Evolutionary conservation across 2,329 filamentous ascomycete species (phyloP).

Genomic region (Fusarium nygamai): DNA sequence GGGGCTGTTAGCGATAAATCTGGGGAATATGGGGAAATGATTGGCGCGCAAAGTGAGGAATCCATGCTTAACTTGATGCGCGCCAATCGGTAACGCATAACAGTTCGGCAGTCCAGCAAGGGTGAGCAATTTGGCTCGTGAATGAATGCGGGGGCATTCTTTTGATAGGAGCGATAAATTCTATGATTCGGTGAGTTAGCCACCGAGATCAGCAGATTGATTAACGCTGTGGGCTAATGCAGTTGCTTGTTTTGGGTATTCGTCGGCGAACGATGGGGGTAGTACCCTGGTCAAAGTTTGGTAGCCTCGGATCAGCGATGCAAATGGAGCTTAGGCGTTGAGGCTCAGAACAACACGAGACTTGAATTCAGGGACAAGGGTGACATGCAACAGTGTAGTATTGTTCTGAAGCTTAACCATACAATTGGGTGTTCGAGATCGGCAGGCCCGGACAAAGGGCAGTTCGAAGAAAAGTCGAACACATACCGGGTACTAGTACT

Average conservation of each 20-base stretch:
- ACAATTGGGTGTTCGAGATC: neutral
- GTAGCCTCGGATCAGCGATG: conserved; percentile 3
- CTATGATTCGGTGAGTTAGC: neutral
- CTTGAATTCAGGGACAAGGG: neutral
- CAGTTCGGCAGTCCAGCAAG: conserved; percentile 7
- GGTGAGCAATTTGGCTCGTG: neutral
- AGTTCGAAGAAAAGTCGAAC: neutral
- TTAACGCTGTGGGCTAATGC: neutral
- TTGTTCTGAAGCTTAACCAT: neutral
- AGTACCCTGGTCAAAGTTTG: neutral
- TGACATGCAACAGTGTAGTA: neutral
- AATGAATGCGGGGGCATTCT: conserved; percentile 10
- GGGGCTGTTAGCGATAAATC: conserved; percentile 14
- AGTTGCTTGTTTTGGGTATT: neutral
- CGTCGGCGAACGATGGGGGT: neutral
- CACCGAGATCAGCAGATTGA: conserved; percentile 25
- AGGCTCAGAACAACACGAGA: conserved; percentile 11
- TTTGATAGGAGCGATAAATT: conserved; percentile 29
- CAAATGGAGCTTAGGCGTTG: neutral
- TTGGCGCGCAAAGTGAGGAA: conserved; percentile 24
- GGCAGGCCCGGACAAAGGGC: neutral
- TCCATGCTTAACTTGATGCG: conserved; percentile 5
- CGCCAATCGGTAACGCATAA: conserved; percentile 12
- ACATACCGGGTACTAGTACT: neutral
- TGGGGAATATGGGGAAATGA: conserved; percentile 27